phyloP scores from a whole-genome alignment of 306 rosid species.

The Hippophae gyantsensis region DNA sequence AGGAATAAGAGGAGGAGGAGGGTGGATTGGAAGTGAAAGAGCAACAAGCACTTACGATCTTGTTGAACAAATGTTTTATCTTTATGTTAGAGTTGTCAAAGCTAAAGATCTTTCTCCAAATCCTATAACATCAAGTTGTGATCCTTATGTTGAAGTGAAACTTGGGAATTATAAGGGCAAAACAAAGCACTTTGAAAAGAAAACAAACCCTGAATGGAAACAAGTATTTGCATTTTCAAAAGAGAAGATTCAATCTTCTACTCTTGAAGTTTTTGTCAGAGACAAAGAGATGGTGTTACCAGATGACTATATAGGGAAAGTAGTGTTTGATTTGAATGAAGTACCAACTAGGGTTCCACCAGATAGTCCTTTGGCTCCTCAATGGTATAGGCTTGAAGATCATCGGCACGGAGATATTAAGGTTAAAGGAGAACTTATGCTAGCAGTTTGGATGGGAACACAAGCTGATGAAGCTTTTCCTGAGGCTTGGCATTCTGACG shows the following conservation, averaged over 20 bases:
- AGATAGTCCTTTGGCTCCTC: too few relatives aligned
- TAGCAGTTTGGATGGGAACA: too few relatives aligned
- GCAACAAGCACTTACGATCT: constrained; percentile 27
- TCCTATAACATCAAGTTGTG: constrained; percentile 43
- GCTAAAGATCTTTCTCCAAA: constrained; percentile 67
- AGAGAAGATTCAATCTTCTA: constrained; percentile 61
- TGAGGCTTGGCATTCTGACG: too few relatives aligned
- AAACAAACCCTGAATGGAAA: constrained; percentile 62
- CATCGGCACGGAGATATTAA: too few relatives aligned
- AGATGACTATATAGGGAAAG: too few relatives aligned
- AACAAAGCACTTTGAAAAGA: constrained; percentile 71
- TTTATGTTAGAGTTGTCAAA: constrained; percentile 68
- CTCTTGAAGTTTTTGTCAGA: background rate
- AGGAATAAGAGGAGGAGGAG: constrained; percentile 44
- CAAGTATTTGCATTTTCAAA: constrained; percentile 76
- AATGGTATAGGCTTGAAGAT: too few relatives aligned
- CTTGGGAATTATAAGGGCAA: constrained; percentile 70
- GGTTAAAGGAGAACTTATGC: too few relatives aligned
- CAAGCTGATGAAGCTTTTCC: too few relatives aligned
- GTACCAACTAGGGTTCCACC: too few relatives aligned
- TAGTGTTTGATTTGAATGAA: too few relatives aligned
- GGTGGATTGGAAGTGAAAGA: constrained; percentile 25
- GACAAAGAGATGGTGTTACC: too few relatives aligned
- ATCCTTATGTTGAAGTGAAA: constrained; percentile 70
- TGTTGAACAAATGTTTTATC: constrained; percentile 76